A percentile compares a stretch with the other conserved stretches of the same genome.
Conservation (phyloP, 441 rosid species). For the Aleurites moluccanus region DNA sequence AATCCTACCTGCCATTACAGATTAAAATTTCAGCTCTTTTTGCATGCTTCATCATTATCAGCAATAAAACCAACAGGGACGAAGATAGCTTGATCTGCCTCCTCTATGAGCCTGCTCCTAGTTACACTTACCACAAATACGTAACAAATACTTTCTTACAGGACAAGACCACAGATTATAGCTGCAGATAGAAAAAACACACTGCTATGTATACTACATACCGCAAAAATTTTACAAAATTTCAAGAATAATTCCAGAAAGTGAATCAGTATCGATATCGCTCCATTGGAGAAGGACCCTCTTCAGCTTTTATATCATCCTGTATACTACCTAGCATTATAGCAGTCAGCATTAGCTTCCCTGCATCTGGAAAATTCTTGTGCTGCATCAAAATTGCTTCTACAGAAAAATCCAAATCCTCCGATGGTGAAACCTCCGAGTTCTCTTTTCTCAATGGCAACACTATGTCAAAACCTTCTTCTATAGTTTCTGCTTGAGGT, state of each 20-base stretch:
- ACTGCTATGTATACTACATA: background rate
- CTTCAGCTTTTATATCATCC: slow-evolving; percentile 35
- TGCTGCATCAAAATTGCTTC: slow-evolving; percentile 88
- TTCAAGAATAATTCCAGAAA: background rate
- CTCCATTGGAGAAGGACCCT: slow-evolving; percentile 50
- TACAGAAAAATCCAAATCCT: slow-evolving; percentile 50
- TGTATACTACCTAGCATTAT: slow-evolving; percentile 60
- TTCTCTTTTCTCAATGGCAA: slow-evolving; percentile 65
- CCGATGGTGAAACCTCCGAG: slow-evolving; percentile 24
- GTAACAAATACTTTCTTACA: too few species aligned
- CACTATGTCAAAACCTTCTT: slow-evolving; percentile 62
- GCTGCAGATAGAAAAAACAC: background rate
- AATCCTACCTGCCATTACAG: background rate
- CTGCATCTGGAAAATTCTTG: slow-evolving; percentile 76
- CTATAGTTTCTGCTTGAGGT: slow-evolving; percentile 59
- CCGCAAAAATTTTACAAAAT: background rate
- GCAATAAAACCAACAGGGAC: background rate
- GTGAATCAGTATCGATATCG: slow-evolving; percentile 15
- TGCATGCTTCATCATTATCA: background rate
- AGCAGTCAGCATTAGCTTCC: slow-evolving; percentile 84
- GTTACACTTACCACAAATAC: too few species aligned
- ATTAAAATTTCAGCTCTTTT: background rate
- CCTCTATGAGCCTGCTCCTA: too few species aligned
- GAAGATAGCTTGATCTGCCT: background rate
- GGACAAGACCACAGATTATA: too few species aligned